Conservation (phyloP, 1,284 basidiomycete genomes). For the Naganishia sp. region DNA sequence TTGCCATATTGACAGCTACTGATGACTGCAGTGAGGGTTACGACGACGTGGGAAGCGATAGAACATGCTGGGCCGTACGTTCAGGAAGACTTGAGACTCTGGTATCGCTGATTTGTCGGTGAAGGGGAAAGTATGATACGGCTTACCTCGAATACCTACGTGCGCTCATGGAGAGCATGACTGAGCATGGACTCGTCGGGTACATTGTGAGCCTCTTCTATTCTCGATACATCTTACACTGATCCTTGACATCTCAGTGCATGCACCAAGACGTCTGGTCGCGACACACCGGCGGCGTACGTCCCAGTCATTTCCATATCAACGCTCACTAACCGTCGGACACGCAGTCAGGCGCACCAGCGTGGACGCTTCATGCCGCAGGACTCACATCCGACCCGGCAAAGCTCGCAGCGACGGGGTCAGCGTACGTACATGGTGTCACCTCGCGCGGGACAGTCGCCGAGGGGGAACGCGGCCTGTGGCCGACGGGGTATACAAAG, state of each 20-base stretch:
- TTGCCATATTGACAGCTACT: neutral
- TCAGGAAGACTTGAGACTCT: neutral
- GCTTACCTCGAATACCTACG: constrained; percentile 82
- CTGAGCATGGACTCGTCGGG: constrained; percentile 74
- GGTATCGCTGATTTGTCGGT: neutral
- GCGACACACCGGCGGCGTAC: constrained; percentile 77
- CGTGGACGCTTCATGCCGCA: constrained; percentile 80
- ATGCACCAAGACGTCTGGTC: constrained; percentile 95
- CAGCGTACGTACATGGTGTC: constrained; percentile 80
- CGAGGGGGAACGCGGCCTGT: constrained; percentile 72
- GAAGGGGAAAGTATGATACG: constrained; percentile 75
- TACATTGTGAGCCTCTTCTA: constrained; percentile 65
- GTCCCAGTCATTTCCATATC: constrained; percentile 45
- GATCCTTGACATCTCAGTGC: constrained; percentile 47
- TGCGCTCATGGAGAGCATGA: constrained; percentile 70
- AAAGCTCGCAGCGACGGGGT: constrained; percentile 72
- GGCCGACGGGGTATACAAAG: constrained; percentile 87
- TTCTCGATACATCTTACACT: neutral
- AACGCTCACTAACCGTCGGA: neutral
- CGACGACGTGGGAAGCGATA: constrained; percentile 94
- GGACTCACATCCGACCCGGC: constrained; percentile 71
- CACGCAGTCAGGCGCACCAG: constrained; percentile 72
- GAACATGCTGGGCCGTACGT: constrained; percentile 86
- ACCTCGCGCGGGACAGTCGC: constrained; percentile 62
- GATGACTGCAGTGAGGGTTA: constrained; percentile 67